Base-by-base conservation (phyloP, 2,329 filamentous ascomycete genomes). In the Bimuria novae-zelandiae region DNA sequence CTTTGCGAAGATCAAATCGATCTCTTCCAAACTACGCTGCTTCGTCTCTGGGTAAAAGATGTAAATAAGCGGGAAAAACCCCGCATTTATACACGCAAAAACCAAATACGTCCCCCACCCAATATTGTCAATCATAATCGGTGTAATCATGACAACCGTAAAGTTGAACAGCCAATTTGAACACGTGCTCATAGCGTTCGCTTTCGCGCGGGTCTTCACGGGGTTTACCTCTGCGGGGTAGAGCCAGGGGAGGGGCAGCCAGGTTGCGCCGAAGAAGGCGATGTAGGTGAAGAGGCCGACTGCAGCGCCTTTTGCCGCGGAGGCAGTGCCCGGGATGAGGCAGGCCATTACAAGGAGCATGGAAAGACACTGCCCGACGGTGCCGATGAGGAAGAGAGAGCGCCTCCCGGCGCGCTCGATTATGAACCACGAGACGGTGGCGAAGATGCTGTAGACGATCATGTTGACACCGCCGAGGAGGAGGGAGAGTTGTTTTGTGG, bases 221-320 rank as follows among this genome's bases (percentile, higher is more conserved):
- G 81, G 81, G 50, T 80, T 82, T 63, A 82, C 71, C 56, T 82
- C 82, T 42, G 80, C 78, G 0, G 79, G 67, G 56, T 72, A 85
- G 70, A 73, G 59, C 85, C 84, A 89, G 0, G 85, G 85, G 21
- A 87, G 77, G 14, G 85, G 84, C 6, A 87, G 68, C 80, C 84
- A 87, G 0, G 83, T 85, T 0, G 85, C 84, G 29, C 85, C 86
- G 57, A 88, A 89, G 50, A 84, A 85, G 4, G 84, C 84, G 63
- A 89, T 89, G 72, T 88, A 89, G 2, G 84, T 80, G 73, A 89
- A 89, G 11, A 89, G 57, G 51, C 85, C 86, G 2, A 87, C 84
- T 8, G 80, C 78, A 1, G 79, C 78, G 25, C 78, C 77, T 55
- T 80, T 79, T 21, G 79, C 75, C 40, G 76, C 68, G 7, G 49